Percentiles rank a stretch among this genome's conserved stretches.
phyloP scores from a whole-genome alignment of 2,329 filamentous ascomycete species.

The Hypoxylon rubiginosum region DNA sequence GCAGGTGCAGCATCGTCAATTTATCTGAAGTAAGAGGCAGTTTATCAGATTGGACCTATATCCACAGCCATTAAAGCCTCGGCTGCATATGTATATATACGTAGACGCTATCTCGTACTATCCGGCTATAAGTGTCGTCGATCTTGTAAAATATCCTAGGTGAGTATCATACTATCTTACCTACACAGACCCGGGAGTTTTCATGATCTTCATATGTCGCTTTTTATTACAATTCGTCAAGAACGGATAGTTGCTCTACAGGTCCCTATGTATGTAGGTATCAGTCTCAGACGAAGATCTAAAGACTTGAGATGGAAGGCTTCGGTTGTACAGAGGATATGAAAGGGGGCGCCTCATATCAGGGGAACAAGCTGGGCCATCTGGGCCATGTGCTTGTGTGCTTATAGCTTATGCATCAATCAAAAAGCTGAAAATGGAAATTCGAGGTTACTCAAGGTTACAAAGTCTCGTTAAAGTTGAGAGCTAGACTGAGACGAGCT shows the following conservation, averaged over 20 bases:
- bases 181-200: no score
- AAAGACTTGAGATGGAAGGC: neutral
- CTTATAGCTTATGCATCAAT: no score
- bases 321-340: slow-evolving; percentile 21
- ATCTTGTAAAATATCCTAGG: slow-evolving; percentile 25
- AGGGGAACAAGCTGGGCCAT: slow-evolving; percentile 7
- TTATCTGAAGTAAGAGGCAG: slow-evolving; percentile 21
- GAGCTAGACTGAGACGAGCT: slow-evolving; percentile 23
- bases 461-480: slow-evolving; percentile 38
- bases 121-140: slow-evolving; percentile 20
- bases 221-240: neutral
- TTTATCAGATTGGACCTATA: slow-evolving; percentile 23
- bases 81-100: slow-evolving; percentile 4
- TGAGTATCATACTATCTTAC: neutral
- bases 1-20: slow-evolving; percentile 19
- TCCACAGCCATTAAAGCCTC: neutral
- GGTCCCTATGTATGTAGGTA: no score
- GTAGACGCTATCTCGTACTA: slow-evolving; percentile 12
- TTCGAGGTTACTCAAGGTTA: slow-evolving; percentile 35
- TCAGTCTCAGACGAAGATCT: neutral
- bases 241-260: neutral
- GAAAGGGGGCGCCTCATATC: slow-evolving; percentile 8
- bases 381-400: slow-evolving; percentile 4
- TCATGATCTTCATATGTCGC: slow-evolving; percentile 12
- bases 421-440: slow-evolving; percentile 31